A percentile compares a stretch with the other conserved stretches of the same genome.
These are phyloP conservation scores for Phylloporus sp. DNA, from an alignment of 768 basidiomycete species.

Conservation along the genomic window DNA sequence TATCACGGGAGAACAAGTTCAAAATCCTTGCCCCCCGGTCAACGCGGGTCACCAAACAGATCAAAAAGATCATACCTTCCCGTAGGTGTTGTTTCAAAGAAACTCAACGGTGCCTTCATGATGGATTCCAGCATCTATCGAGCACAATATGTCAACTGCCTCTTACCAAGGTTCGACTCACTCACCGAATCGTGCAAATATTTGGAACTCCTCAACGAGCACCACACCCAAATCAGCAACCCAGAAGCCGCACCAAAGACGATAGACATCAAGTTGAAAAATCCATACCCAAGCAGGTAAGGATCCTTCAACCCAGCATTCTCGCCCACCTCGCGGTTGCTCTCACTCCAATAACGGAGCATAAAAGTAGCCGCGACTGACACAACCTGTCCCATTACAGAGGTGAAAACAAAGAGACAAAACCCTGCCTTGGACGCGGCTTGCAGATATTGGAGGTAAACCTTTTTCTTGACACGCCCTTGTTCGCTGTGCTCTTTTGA, in stretches of 20 bases:
- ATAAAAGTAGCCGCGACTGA: constrained; percentile 59
- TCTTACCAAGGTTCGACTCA: background rate
- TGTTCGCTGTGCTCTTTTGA: constrained; percentile 72
- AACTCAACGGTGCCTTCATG: constrained; percentile 77
- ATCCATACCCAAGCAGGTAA: constrained; percentile 62
- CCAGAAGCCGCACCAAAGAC: constrained; percentile 51
- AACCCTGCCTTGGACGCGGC: constrained; percentile 78
- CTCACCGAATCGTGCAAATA: constrained; percentile 72
- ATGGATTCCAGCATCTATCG: constrained; percentile 74
- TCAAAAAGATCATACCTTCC: constrained; percentile 50
- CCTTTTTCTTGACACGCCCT: constrained; percentile 70
- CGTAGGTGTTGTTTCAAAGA: constrained; percentile 86
- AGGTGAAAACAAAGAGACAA: constrained; percentile 54
- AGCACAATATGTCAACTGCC: background rate
- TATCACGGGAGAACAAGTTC: constrained; percentile 89
- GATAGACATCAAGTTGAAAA: constrained; percentile 57
- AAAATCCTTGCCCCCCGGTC: constrained; percentile 50
- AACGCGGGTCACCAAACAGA: background rate
- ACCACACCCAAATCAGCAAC: constrained; percentile 71
- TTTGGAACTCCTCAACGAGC: constrained; percentile 67
- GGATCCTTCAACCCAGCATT: constrained; percentile 51
- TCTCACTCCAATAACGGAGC: constrained; percentile 79
- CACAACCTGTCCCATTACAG: constrained; percentile 50
- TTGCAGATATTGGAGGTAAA: constrained; percentile 73
- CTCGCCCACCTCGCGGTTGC: constrained; percentile 55